A percentile compares a stretch with the other conserved stretches of the same genome.
Conservation (phyloP, 2,329 filamentous ascomycete species). For the Fonsecaea monophora region DNA sequence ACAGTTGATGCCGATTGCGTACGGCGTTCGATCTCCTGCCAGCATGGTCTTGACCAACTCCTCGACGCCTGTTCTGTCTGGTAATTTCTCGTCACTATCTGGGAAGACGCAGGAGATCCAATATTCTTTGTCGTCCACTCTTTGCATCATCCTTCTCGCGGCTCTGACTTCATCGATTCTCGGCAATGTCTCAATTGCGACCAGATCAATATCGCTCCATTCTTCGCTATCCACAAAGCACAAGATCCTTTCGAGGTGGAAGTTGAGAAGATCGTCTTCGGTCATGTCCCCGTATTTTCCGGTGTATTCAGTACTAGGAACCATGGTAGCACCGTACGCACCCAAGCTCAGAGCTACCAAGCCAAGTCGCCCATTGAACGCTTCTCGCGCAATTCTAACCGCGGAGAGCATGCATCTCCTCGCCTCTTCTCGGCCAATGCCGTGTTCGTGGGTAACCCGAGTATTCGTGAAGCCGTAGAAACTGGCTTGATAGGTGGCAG, state of each 20-base stretch:
- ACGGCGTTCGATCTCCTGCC: slow-evolving; percentile 50
- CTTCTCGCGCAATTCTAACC: slow-evolving; percentile 47
- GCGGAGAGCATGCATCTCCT: slow-evolving; percentile 46
- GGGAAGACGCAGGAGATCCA: slow-evolving; percentile 72
- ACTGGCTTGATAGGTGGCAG: slow-evolving; percentile 72
- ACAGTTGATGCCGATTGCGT: slow-evolving; percentile 73
- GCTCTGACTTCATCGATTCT: slow-evolving; percentile 67
- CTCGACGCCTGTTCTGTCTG: slow-evolving; percentile 61
- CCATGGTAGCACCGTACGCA: slow-evolving; percentile 71
- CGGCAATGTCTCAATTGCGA: slow-evolving; percentile 72
- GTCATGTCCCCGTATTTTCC: slow-evolving; percentile 62
- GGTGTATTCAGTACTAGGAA: slow-evolving; percentile 70
- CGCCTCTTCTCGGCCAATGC: slow-evolving; percentile 37
- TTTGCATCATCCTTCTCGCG: slow-evolving; percentile 56
- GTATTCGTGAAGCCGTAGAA: slow-evolving; percentile 63
- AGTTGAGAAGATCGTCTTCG: slow-evolving; percentile 56
- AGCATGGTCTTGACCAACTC: slow-evolving; percentile 53
- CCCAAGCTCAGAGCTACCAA: slow-evolving; percentile 66
- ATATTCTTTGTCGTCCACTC: slow-evolving; percentile 51
- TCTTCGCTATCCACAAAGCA: slow-evolving; percentile 57
- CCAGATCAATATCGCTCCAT: slow-evolving; percentile 56
- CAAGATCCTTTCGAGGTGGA: slow-evolving; percentile 64
- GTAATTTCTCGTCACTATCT: slow-evolving; percentile 58
- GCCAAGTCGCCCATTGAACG: slow-evolving; percentile 48
- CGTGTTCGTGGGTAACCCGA: slow-evolving; percentile 34